Evolutionary conservation across 176 grass and related monocot species (phyloP).

Genomic region (Lolium multiflorum): DNA sequence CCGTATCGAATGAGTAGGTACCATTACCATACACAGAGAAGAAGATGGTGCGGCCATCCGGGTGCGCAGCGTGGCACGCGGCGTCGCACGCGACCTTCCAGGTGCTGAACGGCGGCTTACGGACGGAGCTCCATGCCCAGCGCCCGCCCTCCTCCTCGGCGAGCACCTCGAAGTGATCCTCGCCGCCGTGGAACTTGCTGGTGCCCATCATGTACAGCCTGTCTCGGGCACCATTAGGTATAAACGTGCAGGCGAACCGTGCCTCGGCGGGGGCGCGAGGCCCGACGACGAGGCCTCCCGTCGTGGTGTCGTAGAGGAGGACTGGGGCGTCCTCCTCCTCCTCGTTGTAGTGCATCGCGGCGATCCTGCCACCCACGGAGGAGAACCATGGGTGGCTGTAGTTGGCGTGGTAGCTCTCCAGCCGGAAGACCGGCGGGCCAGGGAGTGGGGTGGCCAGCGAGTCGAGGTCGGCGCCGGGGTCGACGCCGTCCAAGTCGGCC

Average conservation of each 20-base stretch:
- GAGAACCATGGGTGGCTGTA: background rate
- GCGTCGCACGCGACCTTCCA: background rate
- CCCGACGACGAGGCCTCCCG: conserved; percentile 13
- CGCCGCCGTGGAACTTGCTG: background rate
- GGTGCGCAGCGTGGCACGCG: background rate
- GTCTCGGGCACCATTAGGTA: background rate
- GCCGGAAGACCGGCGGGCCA: background rate
- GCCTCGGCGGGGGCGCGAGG: background rate
- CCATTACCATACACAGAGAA: background rate
- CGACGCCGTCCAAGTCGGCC: background rate
- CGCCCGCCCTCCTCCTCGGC: background rate
- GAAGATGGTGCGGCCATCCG: conserved; percentile 15
- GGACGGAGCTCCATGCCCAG: background rate
- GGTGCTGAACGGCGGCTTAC: background rate
- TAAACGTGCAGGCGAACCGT: background rate
- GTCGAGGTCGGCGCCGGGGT: conserved; percentile 12
- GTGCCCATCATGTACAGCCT: background rate
- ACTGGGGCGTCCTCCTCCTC: background rate
- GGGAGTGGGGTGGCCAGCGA: background rate
- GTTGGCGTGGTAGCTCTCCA: background rate
- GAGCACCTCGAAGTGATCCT: background rate
- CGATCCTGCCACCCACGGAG: background rate
- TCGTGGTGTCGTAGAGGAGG: conserved; percentile 10
- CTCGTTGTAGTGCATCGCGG: background rate
- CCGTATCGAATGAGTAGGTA: background rate